phyloP scores from a whole-genome alignment of 129 eudicot species.

The Chrysanthemum lavandulifolium region DNA sequence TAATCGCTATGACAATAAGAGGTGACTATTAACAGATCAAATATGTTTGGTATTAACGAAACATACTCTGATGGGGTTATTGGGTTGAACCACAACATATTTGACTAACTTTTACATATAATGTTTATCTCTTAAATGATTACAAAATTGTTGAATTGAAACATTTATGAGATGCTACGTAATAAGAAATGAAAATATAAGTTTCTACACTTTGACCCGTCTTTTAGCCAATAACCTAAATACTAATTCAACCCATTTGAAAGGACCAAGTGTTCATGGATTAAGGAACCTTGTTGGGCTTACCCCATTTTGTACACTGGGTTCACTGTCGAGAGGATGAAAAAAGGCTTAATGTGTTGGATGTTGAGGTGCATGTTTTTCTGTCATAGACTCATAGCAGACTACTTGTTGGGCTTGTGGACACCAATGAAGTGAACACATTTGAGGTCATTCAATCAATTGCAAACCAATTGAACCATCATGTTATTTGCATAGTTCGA shows the following conservation, averaged over 20 bases:
- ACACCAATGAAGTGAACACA: constrained; percentile 63
- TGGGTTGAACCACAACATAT: too few species aligned
- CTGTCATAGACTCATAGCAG: constrained; percentile 40
- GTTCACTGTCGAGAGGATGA: constrained; percentile 85
- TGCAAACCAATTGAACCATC: constrained; percentile 27
- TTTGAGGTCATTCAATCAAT: constrained; percentile 76
- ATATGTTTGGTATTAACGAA: neutral
- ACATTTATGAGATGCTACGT: too few species aligned
- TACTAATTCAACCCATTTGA: too few species aligned
- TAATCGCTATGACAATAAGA: neutral
- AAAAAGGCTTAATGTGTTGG: constrained; percentile 67
- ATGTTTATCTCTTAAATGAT: too few species aligned
- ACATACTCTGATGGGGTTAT: too few species aligned
- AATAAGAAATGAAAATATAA: too few species aligned
- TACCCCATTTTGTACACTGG: constrained; percentile 95
- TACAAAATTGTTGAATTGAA: too few species aligned
- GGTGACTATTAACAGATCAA: neutral
- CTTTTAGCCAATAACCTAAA: too few species aligned
- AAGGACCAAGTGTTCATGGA: neutral
- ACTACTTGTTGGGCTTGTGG: constrained; percentile 48
- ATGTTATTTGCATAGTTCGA: neutral
- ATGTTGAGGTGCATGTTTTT: constrained; percentile 52
- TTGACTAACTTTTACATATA: too few species aligned
- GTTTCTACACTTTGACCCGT: neutral
- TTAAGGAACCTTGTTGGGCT: neutral